Evolutionary conservation across 2,329 filamentous ascomycete genomes (phyloP).

Genomic region (Cladophialophora carrionii): DNA sequence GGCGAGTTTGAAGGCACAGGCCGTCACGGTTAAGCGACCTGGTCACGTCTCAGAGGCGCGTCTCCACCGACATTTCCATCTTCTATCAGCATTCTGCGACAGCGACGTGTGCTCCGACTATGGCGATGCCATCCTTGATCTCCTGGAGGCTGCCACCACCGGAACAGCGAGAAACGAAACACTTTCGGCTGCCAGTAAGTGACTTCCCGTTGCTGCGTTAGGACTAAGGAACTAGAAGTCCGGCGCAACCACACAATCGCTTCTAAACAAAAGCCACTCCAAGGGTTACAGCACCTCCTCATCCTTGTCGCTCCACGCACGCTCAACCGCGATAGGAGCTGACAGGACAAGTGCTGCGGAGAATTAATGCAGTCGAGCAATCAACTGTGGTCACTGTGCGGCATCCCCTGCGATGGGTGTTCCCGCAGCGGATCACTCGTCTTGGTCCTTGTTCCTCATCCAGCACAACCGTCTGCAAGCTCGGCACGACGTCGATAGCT

Average conservation of each 20-base stretch:
- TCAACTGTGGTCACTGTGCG: slow-evolving; percentile 11
- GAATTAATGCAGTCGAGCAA: slow-evolving; percentile 1
- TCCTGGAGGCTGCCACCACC: not conserved
- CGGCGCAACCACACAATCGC: not conserved
- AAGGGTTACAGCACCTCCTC: not conserved
- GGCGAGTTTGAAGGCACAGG: slow-evolving; percentile 6
- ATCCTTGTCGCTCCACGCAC: not conserved
- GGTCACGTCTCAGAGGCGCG: slow-evolving; percentile 11
- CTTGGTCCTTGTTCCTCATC: slow-evolving; percentile 6
- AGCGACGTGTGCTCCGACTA: not conserved
- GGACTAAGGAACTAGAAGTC: slow-evolving; percentile 6
- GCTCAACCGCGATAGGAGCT: not conserved
- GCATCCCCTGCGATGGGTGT: slow-evolving; percentile 16
- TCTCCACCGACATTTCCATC: slow-evolving; percentile 12
- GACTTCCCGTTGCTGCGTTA: not conserved
- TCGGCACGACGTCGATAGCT: slow-evolving; percentile 13
- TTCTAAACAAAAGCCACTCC: slow-evolving; percentile 1
- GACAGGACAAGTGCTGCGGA: not conserved
- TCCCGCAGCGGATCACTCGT: slow-evolving; percentile 10
- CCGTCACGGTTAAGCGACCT: slow-evolving; percentile 16
- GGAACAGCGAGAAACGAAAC: slow-evolving; percentile 2
- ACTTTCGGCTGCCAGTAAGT: not conserved
- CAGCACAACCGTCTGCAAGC: slow-evolving; percentile 14
- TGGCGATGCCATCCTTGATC: not conserved
- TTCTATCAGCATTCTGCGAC: slow-evolving; percentile 7